Conservation (phyloP, 345 rosid species). For the Eucalyptus curtisii region DNA sequence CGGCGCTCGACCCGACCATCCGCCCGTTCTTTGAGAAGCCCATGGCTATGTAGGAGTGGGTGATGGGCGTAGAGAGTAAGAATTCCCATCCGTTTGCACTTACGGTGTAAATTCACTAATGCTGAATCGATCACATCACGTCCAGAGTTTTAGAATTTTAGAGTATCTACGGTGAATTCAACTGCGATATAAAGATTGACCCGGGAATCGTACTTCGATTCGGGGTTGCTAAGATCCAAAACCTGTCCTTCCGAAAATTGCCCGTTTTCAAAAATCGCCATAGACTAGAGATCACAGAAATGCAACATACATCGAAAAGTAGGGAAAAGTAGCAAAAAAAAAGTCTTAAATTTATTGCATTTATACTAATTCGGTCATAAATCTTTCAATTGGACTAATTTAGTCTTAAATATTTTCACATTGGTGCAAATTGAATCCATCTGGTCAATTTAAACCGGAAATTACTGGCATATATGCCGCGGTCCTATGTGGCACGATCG, state of each 20-base stretch:
- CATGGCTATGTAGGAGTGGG: conserved; percentile 34
- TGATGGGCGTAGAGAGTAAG: conserved; percentile 44
- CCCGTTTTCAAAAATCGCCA: background rate
- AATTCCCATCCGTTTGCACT: conserved; percentile 49
- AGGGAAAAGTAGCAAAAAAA: too few species aligned
- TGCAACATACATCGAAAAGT: background rate
- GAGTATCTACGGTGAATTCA: background rate
- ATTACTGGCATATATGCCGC: too few species aligned
- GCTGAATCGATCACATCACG: background rate
- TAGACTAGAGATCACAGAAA: background rate
- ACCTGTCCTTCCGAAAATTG: background rate
- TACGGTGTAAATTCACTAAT: background rate
- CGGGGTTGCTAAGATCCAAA: background rate
- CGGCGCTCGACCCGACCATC: conserved; percentile 72
- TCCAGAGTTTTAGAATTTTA: background rate
- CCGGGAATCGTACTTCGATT: background rate
- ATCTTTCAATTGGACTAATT: too few species aligned
- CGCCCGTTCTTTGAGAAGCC: conserved; percentile 55
- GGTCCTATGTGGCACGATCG: too few species aligned
- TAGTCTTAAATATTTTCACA: too few species aligned
- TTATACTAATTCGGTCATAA: too few species aligned
- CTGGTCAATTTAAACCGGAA: too few species aligned
- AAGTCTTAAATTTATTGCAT: too few species aligned
- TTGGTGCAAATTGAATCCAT: too few species aligned
- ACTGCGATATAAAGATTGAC: background rate